Percentiles rank a stretch among this genome's conserved stretches.
Evolutionary conservation across 2,329 filamentous ascomycete species (phyloP).

Genomic region (Fusarium acutatum): DNA sequence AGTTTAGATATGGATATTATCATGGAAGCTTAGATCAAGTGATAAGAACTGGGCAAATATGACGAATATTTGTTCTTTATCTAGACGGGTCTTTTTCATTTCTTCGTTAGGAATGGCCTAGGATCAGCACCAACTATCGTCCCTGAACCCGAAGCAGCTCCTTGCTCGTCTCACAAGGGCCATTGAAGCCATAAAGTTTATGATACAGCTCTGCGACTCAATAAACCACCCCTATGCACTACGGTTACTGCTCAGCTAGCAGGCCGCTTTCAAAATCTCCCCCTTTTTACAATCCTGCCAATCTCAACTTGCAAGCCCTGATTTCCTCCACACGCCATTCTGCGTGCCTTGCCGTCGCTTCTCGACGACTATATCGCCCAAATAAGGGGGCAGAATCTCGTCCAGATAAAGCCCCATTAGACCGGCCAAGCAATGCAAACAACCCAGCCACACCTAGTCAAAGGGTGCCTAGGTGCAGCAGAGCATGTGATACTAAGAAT

Average conservation of each 20-base stretch:
- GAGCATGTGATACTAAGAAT: constrained; percentile 21
- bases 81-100: constrained; percentile 20
- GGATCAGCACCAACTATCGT: constrained; percentile 16
- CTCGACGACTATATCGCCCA: constrained; percentile 35
- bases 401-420: constrained; percentile 34
- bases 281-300: constrained; percentile 33
- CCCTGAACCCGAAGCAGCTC: background rate
- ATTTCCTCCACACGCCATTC: background rate
- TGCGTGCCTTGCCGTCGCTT: constrained; percentile 25
- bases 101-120: constrained; percentile 22
- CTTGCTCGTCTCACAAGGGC: constrained; percentile 13
- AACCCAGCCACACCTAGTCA: background rate
- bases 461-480: background rate
- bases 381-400: constrained; percentile 25
- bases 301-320: constrained; percentile 28
- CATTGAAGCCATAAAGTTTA: constrained; percentile 34
- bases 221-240: constrained; percentile 2
- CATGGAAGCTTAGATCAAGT: background rate
- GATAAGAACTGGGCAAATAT: background rate
- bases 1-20: background rate
- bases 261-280: constrained; percentile 1
- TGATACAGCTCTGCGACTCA: constrained; percentile 25
- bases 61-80: constrained; percentile 17
- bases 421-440: constrained; percentile 21
- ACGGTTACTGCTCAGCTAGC: constrained; percentile 15